phyloP scores from a whole-genome alignment of 331 rosid genomes.

The Pyrus hybrid region DNA sequence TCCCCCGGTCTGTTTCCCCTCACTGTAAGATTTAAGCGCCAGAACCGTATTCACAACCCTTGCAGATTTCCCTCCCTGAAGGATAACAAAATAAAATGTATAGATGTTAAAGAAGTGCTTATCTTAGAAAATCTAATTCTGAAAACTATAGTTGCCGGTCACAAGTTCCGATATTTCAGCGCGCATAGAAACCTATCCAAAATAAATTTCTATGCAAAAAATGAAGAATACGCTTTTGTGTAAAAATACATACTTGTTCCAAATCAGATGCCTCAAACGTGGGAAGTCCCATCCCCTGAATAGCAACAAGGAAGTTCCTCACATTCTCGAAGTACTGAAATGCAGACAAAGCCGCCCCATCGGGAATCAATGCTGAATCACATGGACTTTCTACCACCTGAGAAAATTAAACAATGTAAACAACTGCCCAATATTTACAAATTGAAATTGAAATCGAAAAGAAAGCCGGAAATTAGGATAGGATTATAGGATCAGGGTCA shows the following conservation, averaged over 20 bases:
- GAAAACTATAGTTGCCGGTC: not conserved
- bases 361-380: slow-evolving; percentile 75
- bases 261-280: slow-evolving; percentile 97
- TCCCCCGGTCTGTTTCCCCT: slow-evolving; percentile 78
- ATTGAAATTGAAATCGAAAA: not conserved
- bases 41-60: slow-evolving; percentile 75
- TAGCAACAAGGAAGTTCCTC: slow-evolving; percentile 85
- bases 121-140: not conserved
- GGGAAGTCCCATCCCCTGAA: slow-evolving; percentile 86
- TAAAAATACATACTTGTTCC: slow-evolving; percentile 65
- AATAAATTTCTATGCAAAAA: too few relatives aligned
- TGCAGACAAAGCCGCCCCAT: slow-evolving; percentile 94
- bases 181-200: not conserved
- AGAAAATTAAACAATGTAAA: slow-evolving; percentile 1
- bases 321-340: slow-evolving; percentile 95
- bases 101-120: not conserved
- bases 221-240: not conserved
- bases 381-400: slow-evolving; percentile 97
- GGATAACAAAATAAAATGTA: not conserved
- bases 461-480: not conserved
- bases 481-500: slow-evolving; percentile 13
- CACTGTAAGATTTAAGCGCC: slow-evolving; percentile 76
- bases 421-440: not conserved
- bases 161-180: not conserved
- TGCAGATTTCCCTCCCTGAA: slow-evolving; percentile 88